Evolutionary conservation across 1,284 basidiomycete species (phyloP).

Genomic region (Tilletia caries): DNA sequence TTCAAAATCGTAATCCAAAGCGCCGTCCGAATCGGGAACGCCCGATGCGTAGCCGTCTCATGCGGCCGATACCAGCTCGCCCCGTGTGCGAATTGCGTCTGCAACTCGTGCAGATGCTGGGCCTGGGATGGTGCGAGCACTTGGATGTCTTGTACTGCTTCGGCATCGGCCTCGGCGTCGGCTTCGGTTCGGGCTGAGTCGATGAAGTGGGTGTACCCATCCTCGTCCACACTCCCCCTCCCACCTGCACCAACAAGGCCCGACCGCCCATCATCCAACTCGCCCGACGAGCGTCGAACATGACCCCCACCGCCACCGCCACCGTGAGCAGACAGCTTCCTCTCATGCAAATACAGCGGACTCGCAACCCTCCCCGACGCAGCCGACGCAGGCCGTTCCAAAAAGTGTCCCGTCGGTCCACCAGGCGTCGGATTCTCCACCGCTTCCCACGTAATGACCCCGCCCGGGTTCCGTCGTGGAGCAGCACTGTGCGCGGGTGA

Average conservation of each 20-base stretch:
- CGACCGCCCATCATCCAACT: no score
- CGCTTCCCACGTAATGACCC: background rate
- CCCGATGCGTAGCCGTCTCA: conserved; percentile 77
- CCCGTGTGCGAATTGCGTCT: conserved; percentile 26
- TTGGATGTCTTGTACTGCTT: conserved; percentile 14
- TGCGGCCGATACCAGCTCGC: conserved; percentile 75
- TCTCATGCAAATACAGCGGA: no score
- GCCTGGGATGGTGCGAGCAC: conserved; percentile 27
- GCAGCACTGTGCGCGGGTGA: background rate
- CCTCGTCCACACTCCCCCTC: no score
- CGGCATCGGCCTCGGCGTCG: conserved; percentile 1
- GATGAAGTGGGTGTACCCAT: conserved; percentile 1
- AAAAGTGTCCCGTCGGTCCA: background rate
- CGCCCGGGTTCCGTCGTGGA: background rate
- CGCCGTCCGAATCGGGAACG: conserved; percentile 64
- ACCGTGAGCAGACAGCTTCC: no score
- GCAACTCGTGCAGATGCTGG: conserved; percentile 20
- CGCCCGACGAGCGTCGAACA: no score
- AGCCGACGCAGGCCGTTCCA: background rate
- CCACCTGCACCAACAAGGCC: no score
- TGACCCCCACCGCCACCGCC: no score
- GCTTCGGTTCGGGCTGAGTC: background rate
- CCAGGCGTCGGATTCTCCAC: background rate
- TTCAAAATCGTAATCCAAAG: conserved; percentile 60
- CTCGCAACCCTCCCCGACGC: background rate